These are phyloP conservation scores for Taiwanofungus camphoratus DNA, from an alignment of 1,284 basidiomycete species.

Conservation along the genomic window DNA sequence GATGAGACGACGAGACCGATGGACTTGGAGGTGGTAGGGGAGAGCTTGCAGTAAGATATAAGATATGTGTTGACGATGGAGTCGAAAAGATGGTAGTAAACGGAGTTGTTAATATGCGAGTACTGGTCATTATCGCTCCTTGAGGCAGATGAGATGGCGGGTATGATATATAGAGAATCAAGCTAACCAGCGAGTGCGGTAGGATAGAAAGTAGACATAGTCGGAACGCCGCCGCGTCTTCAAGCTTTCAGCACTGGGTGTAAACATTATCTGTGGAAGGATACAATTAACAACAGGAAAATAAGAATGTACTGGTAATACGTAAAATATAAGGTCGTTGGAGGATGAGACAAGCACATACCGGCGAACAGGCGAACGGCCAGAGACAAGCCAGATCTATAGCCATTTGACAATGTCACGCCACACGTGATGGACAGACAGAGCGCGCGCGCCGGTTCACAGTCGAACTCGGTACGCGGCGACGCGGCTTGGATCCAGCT, in stretches of 20 bases:
- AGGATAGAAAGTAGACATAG: constrained; percentile 53
- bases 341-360: too few species aligned
- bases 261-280: too few species aligned
- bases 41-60: constrained; percentile 45
- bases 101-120: constrained; percentile 68
- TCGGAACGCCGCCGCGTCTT: constrained; percentile 40
- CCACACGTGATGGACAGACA: too few species aligned
- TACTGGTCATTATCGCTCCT: constrained; percentile 84
- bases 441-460: too few species aligned
- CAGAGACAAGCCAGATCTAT: too few species aligned
- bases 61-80: constrained; percentile 72
- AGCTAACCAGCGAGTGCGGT: constrained; percentile 65
- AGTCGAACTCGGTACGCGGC: too few species aligned
- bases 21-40: constrained; percentile 34
- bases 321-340: too few species aligned
- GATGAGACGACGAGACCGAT: constrained; percentile 74
- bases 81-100: constrained; percentile 78
- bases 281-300: too few species aligned
- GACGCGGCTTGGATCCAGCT: too few species aligned
- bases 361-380: too few species aligned
- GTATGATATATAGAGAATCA: background rate
- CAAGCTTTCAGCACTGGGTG: constrained; percentile 7
- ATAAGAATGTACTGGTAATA: too few species aligned
- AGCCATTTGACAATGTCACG: too few species aligned
- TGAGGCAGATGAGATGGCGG: constrained; percentile 5